A percentile compares a stretch with the other conserved stretches of the same genome.
Conservation (phyloP, 257 asterid species). For the Solanum tarapatanum region DNA sequence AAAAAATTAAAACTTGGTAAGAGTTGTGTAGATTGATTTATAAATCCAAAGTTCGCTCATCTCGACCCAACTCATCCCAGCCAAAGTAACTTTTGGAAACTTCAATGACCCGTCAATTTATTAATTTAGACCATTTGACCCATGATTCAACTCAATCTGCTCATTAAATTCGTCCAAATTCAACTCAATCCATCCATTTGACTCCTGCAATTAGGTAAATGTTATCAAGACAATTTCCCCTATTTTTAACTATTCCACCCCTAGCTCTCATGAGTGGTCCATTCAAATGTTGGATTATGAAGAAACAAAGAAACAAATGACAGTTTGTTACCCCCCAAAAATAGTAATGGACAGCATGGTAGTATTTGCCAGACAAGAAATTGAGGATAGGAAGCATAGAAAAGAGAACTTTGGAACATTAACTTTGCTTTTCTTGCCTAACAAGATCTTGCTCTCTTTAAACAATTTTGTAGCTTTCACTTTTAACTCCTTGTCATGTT, state of each 20-base stretch:
- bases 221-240: background rate
- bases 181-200: background rate
- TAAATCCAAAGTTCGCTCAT: background rate
- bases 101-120: background rate
- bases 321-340: background rate
- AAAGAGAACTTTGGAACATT: background rate
- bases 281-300: background rate
- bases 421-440: conserved; percentile 37
- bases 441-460: conserved; percentile 12
- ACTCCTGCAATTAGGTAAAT: rapidly evolving
- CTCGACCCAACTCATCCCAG: background rate
- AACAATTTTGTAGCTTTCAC: background rate
- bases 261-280: background rate
- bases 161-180: no score
- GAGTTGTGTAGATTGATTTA: background rate
- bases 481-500: background rate
- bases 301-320: background rate
- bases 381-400: background rate
- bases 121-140: background rate
- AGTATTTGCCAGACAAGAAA: background rate
- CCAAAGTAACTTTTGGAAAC: background rate
- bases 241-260: background rate
- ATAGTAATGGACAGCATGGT: background rate
- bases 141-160: background rate
- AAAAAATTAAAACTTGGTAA: background rate